Conservation (phyloP, 208 protist genomes). For the Entamoeba dispar region DNA sequence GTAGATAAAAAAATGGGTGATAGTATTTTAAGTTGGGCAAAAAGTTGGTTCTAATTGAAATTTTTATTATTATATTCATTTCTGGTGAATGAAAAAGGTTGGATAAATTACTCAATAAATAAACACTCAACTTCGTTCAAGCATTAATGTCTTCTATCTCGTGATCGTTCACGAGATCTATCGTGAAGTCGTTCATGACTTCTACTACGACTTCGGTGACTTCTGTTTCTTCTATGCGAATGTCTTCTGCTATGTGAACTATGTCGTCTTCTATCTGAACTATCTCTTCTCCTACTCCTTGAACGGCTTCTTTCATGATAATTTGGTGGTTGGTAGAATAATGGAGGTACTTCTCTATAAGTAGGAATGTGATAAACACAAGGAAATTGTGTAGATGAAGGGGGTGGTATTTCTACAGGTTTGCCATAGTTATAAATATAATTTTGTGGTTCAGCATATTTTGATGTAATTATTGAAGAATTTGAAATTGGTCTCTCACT, state of each 20-base stretch:
- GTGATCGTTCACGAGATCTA: no score
- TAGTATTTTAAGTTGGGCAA: neutral
- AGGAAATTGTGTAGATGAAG: neutral
- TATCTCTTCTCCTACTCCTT: neutral
- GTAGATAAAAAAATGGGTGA: neutral
- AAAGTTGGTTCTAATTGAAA: neutral
- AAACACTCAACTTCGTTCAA: no score
- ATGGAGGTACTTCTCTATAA: neutral
- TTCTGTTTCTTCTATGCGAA: neutral
- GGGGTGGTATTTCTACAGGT: neutral
- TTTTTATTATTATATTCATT: no score
- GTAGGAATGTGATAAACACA: neutral
- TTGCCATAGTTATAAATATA: no score
- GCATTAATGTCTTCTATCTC: no score
- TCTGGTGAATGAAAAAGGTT: neutral
- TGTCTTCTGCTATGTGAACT: neutral
- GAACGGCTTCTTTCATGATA: neutral
- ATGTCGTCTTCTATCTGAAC: neutral
- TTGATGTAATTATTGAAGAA: no score
- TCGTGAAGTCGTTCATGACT: no score
- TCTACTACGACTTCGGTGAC: neutral
- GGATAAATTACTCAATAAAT: no score
- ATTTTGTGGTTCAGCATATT: no score
- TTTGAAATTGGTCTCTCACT: no score
- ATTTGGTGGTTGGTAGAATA: neutral